A percentile compares a stretch with the other conserved stretches of the same genome.
These are phyloP conservation scores for Lodderomyces elongisporus DNA, from an alignment of 1,139 yeast species.

Conservation along the genomic window DNA sequence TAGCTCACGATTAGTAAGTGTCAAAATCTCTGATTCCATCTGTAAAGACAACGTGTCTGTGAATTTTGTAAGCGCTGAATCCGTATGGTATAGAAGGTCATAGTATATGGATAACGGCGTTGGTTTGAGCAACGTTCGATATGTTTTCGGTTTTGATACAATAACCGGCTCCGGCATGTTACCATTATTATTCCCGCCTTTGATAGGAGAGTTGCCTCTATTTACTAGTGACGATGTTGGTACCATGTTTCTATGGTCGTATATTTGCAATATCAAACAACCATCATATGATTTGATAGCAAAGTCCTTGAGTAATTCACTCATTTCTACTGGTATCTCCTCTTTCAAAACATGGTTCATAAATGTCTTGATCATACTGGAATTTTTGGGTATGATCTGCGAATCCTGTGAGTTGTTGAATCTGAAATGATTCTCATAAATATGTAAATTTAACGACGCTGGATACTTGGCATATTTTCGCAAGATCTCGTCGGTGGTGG, in stretches of 20 bases:
- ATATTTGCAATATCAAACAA: slow-evolving; percentile 74
- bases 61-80: slow-evolving; percentile 65
- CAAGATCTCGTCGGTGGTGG: slow-evolving; percentile 69
- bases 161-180: slow-evolving; percentile 9
- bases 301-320: slow-evolving; percentile 84
- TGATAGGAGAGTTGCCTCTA: slow-evolving; percentile 8
- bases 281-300: slow-evolving; percentile 84
- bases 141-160: slow-evolving; percentile 54
- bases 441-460: slow-evolving; percentile 82
- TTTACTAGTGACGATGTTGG: slow-evolving; percentile 10
- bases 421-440: slow-evolving; percentile 83
- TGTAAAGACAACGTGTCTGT: slow-evolving; percentile 72
- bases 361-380: slow-evolving; percentile 76
- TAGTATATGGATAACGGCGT: slow-evolving; percentile 78
- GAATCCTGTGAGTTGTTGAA: slow-evolving; percentile 69
- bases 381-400: slow-evolving; percentile 72
- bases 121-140: slow-evolving; percentile 72
- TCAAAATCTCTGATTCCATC: slow-evolving; percentile 80
- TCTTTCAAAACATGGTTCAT: slow-evolving; percentile 74
- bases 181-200: slow-evolving; percentile 7
- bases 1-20: slow-evolving; percentile 71
- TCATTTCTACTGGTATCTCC: slow-evolving; percentile 82
- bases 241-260: slow-evolving; percentile 58
- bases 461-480: slow-evolving; percentile 73
- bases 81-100: slow-evolving; percentile 81